These are phyloP conservation scores for Calonectria hongkongensis DNA, from an alignment of 2,329 filamentous ascomycete species.

Conservation along the genomic window DNA sequence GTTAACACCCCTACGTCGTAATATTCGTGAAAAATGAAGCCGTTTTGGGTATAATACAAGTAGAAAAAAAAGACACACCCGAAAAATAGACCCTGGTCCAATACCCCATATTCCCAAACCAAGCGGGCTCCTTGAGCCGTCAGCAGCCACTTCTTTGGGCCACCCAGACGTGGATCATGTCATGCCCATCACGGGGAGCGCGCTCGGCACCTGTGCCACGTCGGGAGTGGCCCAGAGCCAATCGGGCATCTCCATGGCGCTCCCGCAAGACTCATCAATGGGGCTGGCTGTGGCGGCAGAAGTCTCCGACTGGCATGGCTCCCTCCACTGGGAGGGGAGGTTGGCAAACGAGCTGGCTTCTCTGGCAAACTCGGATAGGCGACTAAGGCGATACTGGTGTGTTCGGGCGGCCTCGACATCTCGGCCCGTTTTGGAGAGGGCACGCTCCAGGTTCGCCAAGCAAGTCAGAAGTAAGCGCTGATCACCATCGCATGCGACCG, in stretches of 20 bases:
- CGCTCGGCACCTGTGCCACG: slow-evolving; percentile 35
- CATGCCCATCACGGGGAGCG: slow-evolving; percentile 43
- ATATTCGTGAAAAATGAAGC: slow-evolving; percentile 42
- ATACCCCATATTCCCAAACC: slow-evolving; percentile 24
- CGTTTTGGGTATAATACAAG: slow-evolving; percentile 42
- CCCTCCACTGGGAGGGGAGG: slow-evolving; percentile 30
- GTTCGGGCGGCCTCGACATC: slow-evolving; percentile 54
- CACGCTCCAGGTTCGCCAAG: slow-evolving; percentile 59
- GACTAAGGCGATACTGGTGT: slow-evolving; percentile 54
- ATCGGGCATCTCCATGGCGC: slow-evolving; percentile 47
- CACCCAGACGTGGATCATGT: slow-evolving; percentile 37
- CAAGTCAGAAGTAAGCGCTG: slow-evolving; percentile 58
- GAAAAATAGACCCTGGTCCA: slow-evolving; percentile 30
- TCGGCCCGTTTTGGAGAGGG: slow-evolving; percentile 51
- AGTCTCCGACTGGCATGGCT: slow-evolving; percentile 43
- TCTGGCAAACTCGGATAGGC: slow-evolving; percentile 56
- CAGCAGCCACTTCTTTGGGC: slow-evolving; percentile 38
- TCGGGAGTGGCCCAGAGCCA: slow-evolving; percentile 49
- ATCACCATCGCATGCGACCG: slow-evolving; percentile 54
- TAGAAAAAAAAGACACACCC: slow-evolving; percentile 27
- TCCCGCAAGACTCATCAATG: slow-evolving; percentile 43
- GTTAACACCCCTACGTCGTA: slow-evolving; percentile 29
- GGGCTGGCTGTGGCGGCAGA: slow-evolving; percentile 44
- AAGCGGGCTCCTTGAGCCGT: slow-evolving; percentile 18
- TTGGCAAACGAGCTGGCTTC: slow-evolving; percentile 53